A percentile compares a stretch with the other conserved stretches of the same genome.
phyloP scores from a whole-genome alignment of 2,329 filamentous ascomycete species.

The Sporothrix brunneoviolacea region DNA sequence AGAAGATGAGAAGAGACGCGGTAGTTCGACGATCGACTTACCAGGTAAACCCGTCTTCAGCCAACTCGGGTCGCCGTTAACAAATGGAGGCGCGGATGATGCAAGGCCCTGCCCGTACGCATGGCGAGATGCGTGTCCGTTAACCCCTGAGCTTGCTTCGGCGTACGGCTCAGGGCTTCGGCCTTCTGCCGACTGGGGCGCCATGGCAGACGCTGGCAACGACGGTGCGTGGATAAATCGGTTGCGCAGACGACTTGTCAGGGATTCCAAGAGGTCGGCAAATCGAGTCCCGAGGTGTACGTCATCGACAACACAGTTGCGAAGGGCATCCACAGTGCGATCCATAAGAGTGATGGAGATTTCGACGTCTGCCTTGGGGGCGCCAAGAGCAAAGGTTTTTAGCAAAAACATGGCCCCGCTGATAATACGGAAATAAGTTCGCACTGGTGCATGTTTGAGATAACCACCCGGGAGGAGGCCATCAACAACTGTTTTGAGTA shows the following conservation, averaged over 20 bases:
- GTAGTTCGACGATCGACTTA: background rate
- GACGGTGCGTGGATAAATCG: conserved; percentile 63
- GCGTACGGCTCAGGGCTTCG: conserved; percentile 2
- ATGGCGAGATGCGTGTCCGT: background rate
- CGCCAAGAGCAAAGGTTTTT: conserved; percentile 77
- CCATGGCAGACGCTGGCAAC: conserved; percentile 24
- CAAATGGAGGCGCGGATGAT: background rate
- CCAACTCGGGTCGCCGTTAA: background rate
- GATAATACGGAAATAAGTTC: conserved; percentile 82
- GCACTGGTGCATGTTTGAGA: conserved; percentile 74
- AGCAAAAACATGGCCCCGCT: conserved; percentile 79
- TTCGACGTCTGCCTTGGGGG: conserved; percentile 70
- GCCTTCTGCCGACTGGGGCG: background rate
- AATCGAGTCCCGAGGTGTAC: conserved; percentile 81
- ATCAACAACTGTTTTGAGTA: conserved; percentile 71
- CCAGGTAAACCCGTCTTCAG: background rate
- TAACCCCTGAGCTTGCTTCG: background rate
- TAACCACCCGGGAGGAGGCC: conserved; percentile 67
- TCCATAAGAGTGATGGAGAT: conserved; percentile 71
- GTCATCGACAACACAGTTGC: conserved; percentile 75
- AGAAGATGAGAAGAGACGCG: too few relatives aligned
- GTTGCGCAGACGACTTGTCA: conserved; percentile 66
- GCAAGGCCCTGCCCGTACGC: background rate
- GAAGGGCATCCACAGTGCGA: conserved; percentile 63
- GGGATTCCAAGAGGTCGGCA: conserved; percentile 71